These are phyloP conservation scores for Pythium guiyangense DNA, from an alignment of 352 stramenopile species.

Conservation along the genomic window DNA sequence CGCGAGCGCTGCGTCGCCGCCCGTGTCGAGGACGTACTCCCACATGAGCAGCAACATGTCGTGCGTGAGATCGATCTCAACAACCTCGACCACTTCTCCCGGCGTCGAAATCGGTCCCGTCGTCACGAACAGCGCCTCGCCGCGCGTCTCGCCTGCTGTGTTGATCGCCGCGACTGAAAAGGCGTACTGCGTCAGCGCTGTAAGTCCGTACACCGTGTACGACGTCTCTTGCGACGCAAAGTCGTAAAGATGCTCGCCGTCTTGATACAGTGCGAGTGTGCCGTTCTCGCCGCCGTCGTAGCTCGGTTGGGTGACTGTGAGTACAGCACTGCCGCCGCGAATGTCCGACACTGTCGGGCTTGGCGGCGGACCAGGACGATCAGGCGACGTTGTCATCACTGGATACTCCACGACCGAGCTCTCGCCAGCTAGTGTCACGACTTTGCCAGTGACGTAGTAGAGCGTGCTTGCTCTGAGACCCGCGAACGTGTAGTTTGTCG, in stretches of 20 bases:
- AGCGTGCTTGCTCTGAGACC: conserved; percentile 17
- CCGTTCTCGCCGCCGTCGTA: conserved; percentile 44
- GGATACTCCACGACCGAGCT: conserved; percentile 11
- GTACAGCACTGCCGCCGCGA: conserved; percentile 19
- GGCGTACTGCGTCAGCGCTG: conserved; percentile 28
- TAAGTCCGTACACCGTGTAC: conserved; percentile 28
- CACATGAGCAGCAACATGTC: conserved; percentile 35
- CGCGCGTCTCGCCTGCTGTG: conserved; percentile 22
- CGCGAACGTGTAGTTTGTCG: conserved; percentile 12
- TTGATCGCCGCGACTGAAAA: conserved; percentile 39
- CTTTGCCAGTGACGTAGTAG: conserved; percentile 21
- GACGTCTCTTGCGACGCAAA: conserved; percentile 18
- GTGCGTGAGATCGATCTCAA: conserved; percentile 21
- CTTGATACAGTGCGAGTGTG: conserved; percentile 27
- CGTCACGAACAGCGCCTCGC: conserved; percentile 15
- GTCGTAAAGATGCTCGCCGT: conserved; percentile 7
- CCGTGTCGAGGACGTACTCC: conserved; percentile 31
- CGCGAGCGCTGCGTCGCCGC: conserved; percentile 32
- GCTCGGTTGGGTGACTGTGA: conserved; percentile 13
- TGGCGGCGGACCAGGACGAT: conserved; percentile 18
- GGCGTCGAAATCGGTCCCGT: conserved; percentile 34
- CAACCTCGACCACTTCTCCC: conserved; percentile 22
- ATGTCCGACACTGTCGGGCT: conserved; percentile 16
- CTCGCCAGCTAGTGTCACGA: conserved; percentile 17
- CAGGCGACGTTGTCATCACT: conserved; percentile 14